phyloP scores from a whole-genome alignment of 306 rosid genomes.

The Castanea sativa region DNA sequence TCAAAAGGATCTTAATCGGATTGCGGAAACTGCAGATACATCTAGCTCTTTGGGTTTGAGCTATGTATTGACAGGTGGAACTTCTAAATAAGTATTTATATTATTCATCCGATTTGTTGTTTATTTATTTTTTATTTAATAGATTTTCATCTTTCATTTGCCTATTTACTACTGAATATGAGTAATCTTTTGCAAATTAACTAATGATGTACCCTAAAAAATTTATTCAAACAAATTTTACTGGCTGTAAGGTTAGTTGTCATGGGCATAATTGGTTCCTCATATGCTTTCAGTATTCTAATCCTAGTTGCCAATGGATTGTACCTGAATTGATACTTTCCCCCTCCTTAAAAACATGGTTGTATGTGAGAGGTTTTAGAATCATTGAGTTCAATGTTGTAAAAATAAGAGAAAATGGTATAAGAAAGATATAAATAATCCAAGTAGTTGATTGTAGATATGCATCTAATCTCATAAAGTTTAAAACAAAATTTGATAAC shows the following conservation, averaged over 20 bases:
- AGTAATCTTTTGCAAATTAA: conserved; percentile 5
- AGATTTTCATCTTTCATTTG: neutral
- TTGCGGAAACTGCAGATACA: conserved; percentile 89
- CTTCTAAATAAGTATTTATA: conserved; percentile 13
- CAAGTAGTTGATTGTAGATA: neutral
- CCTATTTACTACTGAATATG: neutral
- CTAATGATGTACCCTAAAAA: neutral
- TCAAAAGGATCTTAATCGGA: conserved; percentile 87
- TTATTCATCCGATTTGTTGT: conserved; percentile 5
- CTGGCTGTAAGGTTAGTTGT: neutral
- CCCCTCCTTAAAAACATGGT: neutral
- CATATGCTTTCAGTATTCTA: neutral
- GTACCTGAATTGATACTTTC: neutral
- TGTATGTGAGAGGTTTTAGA: neutral
- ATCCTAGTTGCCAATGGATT: neutral
- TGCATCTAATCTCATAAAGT: neutral
- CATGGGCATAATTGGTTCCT: neutral
- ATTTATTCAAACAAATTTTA: neutral
- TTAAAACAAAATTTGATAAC: neutral
- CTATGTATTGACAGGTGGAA: conserved; percentile 82
- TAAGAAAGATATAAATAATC: neutral
- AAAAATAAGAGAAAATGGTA: neutral
- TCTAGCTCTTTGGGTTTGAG: conserved; percentile 79
- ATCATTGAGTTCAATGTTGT: neutral
- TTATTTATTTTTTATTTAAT: conserved; percentile 7